Base-by-base conservation (phyloP, 1,284 basidiomycete species). In the Apiotrichum montevideense region DNA sequence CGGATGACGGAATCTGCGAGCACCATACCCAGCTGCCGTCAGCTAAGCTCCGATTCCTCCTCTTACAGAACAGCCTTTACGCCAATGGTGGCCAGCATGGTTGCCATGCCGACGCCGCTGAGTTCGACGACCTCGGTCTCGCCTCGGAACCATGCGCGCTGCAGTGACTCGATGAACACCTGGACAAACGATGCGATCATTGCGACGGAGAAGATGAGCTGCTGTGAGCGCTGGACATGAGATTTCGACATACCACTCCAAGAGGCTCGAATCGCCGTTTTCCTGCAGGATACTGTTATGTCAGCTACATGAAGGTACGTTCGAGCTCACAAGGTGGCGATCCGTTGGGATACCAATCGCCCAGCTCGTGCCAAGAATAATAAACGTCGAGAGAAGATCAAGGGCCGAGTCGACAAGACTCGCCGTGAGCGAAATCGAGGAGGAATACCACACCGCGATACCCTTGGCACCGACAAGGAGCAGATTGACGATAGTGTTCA, bases 391-490 rank as follows among this genome's bases (percentile, higher is more conserved):
- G 1, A 83, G 63, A 15, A 83, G 72, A 54, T 83, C 82, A 58
- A 83, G 76, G 0, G 78, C 80, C 15, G 78, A 79, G 67, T 82
- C 82, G 53, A 83, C 79, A 11, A 81, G 70, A 0, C 77, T 79
- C 6, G 82, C 82, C 33, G 81, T 74, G 50, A 83, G 76, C 29
- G 81, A 82, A 55, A 83, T 79, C 6, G 81, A 83, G 44, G 79
- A 76, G 33, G 81, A 81, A 41, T 80, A 77, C 29, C 80, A 68
- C 13, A 82, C 80, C 0, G 81, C 81, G 0, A 79, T 63, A 13
- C 74, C 77, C 63, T 83, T 83, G 4, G 77, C 78, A 2, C 64
- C 74, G 5, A 82, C 76, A 3, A 83, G 74, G 2, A 80, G 15
- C 50, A 81, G 58, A 59, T 82, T 82, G 61, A 81, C 72, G 14